Percentiles rank a stretch among this genome's conserved stretches.
Conservation (phyloP, 495 filamentous ascomycete species). For the Podospora pseudoanserina region DNA sequence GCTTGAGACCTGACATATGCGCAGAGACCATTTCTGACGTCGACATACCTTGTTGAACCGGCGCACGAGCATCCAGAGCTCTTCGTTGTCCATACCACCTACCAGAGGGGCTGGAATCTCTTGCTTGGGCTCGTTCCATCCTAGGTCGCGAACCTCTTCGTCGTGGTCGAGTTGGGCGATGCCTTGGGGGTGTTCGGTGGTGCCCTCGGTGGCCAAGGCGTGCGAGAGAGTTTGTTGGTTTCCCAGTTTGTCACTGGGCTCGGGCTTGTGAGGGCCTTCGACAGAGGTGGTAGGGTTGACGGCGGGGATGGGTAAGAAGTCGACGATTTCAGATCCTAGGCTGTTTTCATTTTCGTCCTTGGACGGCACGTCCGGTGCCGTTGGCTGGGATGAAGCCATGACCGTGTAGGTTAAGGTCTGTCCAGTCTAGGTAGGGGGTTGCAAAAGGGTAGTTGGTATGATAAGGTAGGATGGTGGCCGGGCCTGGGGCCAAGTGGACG, state of each 20-base stretch:
- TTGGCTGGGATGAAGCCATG: neutral
- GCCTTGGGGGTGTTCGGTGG: slow-evolving; percentile 31
- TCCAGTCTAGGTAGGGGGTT: no score
- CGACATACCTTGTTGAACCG: slow-evolving; percentile 74
- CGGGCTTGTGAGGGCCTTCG: slow-evolving; percentile 18
- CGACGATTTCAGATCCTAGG: slow-evolving; percentile 25
- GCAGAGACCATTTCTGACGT: neutral
- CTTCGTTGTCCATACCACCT: slow-evolving; percentile 73
- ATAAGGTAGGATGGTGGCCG: no score
- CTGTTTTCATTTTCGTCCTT: slow-evolving; percentile 21
- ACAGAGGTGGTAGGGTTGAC: slow-evolving; percentile 23
- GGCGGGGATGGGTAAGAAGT: slow-evolving; percentile 37
- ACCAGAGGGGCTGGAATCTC: slow-evolving; percentile 61
- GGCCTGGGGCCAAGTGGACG: no score
- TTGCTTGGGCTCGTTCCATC: slow-evolving; percentile 64
- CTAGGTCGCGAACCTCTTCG: slow-evolving; percentile 60
- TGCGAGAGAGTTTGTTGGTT: slow-evolving; percentile 39
- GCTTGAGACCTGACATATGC: neutral
- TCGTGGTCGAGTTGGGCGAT: slow-evolving; percentile 33
- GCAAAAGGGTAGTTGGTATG: no score
- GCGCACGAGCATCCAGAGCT: slow-evolving; percentile 75
- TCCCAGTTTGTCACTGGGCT: slow-evolving; percentile 20
- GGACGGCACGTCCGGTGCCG: neutral
- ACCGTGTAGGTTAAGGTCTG: neutral
- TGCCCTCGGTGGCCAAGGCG: slow-evolving; percentile 32